A percentile compares a stretch with the other conserved stretches of the same genome.
phyloP scores from a whole-genome alignment of 1,139 yeast genomes.

The Hansenula anomala region DNA sequence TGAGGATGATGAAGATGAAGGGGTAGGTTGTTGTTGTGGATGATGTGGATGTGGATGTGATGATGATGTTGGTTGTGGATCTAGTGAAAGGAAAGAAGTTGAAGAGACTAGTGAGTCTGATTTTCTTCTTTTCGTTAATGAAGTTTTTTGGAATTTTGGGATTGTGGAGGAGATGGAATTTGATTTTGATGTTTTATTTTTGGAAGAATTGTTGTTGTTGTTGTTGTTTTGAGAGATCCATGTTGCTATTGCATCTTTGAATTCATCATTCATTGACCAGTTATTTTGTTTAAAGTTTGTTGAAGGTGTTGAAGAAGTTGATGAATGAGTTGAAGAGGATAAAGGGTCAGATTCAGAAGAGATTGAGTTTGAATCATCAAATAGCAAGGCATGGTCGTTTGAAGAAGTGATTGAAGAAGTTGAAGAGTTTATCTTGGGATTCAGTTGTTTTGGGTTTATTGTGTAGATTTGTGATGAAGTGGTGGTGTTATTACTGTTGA shows the following conservation, averaged over 20 bases:
- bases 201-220: conserved; percentile 1
- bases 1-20: conserved; percentile 1
- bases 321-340: background rate
- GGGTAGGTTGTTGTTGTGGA: conserved; percentile 1
- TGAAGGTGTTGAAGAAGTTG: background rate
- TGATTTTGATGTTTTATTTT: conserved; percentile 12
- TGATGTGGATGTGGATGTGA: background rate
- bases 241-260: conserved; percentile 16
- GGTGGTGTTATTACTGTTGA: background rate
- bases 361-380: background rate
- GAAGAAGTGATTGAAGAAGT: background rate
- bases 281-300: conserved; percentile 2
- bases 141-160: conserved; percentile 6
- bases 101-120: conserved; percentile 15
- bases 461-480: background rate
- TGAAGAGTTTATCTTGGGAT: background rate
- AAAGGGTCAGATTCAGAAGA: background rate
- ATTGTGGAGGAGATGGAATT: conserved; percentile 3
- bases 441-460: conserved; percentile 1
- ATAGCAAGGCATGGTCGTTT: too few species aligned
- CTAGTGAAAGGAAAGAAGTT: background rate
- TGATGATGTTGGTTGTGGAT: background rate
- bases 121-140: conserved; percentile 18
- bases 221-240: conserved; percentile 19
- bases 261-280: conserved; percentile 21